A percentile compares a stretch with the other conserved stretches of the same genome.
Conservation (phyloP, 164 flowering plant species). For the Magnolia changhungtana region DNA sequence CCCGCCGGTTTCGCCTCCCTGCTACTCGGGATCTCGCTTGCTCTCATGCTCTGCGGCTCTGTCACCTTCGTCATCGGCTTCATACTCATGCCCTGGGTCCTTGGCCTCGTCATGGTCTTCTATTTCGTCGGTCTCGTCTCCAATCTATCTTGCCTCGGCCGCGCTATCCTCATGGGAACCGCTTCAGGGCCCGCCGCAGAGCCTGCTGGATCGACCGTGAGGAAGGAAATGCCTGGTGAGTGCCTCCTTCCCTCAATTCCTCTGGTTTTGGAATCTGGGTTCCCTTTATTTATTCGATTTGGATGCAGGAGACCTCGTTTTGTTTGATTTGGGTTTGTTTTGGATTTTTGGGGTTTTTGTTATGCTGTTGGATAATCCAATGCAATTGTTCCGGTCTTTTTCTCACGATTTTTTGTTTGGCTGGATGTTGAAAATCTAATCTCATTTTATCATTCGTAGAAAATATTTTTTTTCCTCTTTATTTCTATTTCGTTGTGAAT, state of each 20-base stretch:
- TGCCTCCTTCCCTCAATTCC: background rate
- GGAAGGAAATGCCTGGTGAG: conserved; percentile 51
- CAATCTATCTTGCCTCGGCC: conserved; percentile 54
- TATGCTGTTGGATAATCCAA: background rate
- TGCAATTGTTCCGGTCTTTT: background rate
- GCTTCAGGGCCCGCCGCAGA: conserved; percentile 24
- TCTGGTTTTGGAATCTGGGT: background rate
- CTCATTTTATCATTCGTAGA: no score
- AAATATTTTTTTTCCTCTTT: no score
- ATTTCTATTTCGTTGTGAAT: no score
- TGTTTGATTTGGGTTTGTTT: background rate
- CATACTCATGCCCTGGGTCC: conserved; percentile 94
- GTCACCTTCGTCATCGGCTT: conserved; percentile 91
- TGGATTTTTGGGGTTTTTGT: background rate
- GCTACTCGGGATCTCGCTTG: conserved; percentile 74
- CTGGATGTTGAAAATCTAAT: no score
- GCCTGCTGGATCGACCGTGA: conserved; percentile 28
- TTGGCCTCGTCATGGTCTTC: conserved; percentile 69
- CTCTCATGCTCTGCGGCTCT: conserved; percentile 94
- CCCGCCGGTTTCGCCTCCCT: conserved; percentile 82
- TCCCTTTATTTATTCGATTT: background rate
- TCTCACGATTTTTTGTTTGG: background rate
- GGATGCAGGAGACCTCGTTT: no score
- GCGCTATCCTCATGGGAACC: conserved; percentile 43
- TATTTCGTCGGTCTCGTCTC: conserved; percentile 75